These are phyloP conservation scores for Nymphaea thermarum DNA, from an alignment of 164 flowering plant species.

Conservation along the genomic window DNA sequence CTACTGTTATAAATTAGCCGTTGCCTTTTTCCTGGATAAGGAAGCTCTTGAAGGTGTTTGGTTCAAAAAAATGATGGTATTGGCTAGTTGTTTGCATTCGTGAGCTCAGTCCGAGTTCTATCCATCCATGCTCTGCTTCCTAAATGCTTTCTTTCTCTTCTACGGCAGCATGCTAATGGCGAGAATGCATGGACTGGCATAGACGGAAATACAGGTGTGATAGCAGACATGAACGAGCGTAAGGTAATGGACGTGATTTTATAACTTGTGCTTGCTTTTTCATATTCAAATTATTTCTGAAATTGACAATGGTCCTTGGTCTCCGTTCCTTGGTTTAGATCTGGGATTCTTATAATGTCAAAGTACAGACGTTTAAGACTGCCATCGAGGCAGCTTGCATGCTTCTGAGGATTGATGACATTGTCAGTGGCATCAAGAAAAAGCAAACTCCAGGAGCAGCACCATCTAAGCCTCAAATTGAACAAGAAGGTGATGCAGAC, in stretches of 20 bases:
- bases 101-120: too few species aligned
- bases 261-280: background rate
- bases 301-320: too few species aligned
- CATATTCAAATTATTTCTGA: background rate
- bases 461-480: constrained; percentile 60
- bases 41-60: background rate
- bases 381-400: constrained; percentile 98
- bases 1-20: background rate
- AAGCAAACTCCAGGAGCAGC: constrained; percentile 74
- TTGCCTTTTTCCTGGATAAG: background rate
- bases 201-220: constrained; percentile 85
- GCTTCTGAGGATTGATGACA: constrained; percentile 96
- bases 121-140: background rate
- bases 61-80: background rate
- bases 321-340: constrained; percentile 29
- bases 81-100: too few species aligned
- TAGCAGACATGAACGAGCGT: constrained; percentile 74
- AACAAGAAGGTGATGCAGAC: constrained; percentile 83
- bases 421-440: constrained; percentile 96
- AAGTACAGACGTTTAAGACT: constrained; percentile 93
- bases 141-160: background rate
- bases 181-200: constrained; percentile 96
- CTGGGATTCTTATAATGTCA: constrained; percentile 94
- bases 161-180: constrained; percentile 81
- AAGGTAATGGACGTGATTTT: constrained; percentile 33